Evolutionary conservation across 306 rosid genomes (phyloP).

Genomic region (Sicyos edulis): DNA sequence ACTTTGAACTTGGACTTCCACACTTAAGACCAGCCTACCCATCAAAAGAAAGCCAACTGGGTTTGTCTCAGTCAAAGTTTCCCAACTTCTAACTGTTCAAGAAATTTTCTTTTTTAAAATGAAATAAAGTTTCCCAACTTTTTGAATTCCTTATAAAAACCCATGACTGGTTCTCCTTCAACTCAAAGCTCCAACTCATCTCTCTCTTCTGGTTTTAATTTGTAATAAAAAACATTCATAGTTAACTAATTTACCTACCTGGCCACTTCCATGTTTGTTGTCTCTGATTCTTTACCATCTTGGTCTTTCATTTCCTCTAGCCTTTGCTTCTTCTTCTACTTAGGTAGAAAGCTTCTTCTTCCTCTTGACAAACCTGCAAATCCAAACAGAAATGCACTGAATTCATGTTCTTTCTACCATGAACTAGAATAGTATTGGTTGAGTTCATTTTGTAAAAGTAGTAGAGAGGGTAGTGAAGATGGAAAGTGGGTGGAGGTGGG

Average conservation of each 20-base stretch:
- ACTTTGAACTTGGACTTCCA: slow-evolving; percentile 20
- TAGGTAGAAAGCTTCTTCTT: background rate
- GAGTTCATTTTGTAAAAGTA: background rate
- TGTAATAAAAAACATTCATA: background rate
- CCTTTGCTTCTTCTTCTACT: background rate
- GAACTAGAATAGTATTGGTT: background rate
- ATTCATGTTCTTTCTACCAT: background rate
- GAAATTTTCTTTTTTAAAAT: background rate
- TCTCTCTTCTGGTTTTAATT: background rate
- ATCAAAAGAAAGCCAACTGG: slow-evolving; percentile 2
- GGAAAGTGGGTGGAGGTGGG: slow-evolving; percentile 43
- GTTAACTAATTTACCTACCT: slow-evolving; percentile 6
- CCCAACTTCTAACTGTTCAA: slow-evolving; percentile 7
- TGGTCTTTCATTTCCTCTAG: background rate
- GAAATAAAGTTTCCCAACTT: background rate
- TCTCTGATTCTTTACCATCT: slow-evolving; percentile 14
- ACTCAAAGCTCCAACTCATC: background rate
- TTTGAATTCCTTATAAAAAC: background rate
- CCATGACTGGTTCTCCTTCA: background rate
- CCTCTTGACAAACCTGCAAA: slow-evolving; percentile 11
- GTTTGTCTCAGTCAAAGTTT: slow-evolving; percentile 17
- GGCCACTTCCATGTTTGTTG: slow-evolving; percentile 18
- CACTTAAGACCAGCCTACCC: slow-evolving; percentile 10
- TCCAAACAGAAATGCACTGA: background rate
- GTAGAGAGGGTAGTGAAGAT: slow-evolving; percentile 27